Conservation (phyloP, 2,329 filamentous ascomycete genomes). For the Dactylonectria estremocensis region DNA sequence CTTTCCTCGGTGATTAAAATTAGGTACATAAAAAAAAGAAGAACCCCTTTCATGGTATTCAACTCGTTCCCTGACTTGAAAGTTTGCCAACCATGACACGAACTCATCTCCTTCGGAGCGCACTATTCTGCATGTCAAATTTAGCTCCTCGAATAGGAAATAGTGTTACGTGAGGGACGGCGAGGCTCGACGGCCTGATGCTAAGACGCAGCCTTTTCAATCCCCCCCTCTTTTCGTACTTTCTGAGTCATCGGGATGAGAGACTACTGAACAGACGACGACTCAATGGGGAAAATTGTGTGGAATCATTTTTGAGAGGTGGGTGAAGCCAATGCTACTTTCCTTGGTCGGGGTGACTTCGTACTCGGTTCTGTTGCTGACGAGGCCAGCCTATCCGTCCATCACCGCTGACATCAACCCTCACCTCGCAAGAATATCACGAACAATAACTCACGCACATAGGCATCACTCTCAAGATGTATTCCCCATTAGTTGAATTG, state of each 20-base stretch:
- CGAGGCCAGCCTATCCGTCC: background rate
- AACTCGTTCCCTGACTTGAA: too few species aligned
- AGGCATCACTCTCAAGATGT: background rate
- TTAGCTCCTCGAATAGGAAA: conserved; percentile 37
- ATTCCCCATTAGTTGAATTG: background rate
- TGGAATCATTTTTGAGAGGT: background rate
- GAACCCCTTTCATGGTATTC: background rate
- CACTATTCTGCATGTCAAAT: conserved; percentile 34
- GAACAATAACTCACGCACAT: background rate
- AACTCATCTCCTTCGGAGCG: conserved; percentile 18
- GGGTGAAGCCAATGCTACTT: background rate
- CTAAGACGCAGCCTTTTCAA: background rate
- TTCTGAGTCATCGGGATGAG: too few species aligned
- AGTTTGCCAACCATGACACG: background rate
- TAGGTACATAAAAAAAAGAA: too few species aligned
- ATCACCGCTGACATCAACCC: background rate
- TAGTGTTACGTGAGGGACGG: conserved; percentile 35
- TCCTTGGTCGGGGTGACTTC: background rate
- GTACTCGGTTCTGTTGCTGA: background rate
- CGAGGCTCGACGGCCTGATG: conserved; percentile 41
- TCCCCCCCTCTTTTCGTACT: too few species aligned
- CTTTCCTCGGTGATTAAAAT: too few species aligned
- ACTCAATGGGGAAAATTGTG: too few species aligned
- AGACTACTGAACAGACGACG: too few species aligned
- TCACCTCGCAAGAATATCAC: background rate